These are phyloP conservation scores for Hypoxylon sp. DNA, from an alignment of 2,329 filamentous ascomycete genomes.

Conservation along the genomic window DNA sequence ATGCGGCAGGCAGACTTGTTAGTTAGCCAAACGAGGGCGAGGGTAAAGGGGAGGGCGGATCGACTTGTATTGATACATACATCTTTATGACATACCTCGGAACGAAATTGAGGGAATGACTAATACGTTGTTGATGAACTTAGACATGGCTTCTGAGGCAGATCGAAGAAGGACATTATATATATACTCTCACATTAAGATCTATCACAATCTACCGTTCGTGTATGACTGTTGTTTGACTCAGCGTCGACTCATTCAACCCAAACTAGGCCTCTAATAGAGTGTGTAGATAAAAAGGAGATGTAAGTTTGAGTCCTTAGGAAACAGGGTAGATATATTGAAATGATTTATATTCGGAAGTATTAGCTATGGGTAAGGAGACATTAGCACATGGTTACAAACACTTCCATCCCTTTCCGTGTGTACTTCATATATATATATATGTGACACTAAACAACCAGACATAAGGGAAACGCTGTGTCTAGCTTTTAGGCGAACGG, in stretches of 20 bases:
- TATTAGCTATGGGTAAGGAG: no score
- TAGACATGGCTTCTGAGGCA: slow-evolving; percentile 27
- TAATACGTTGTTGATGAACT: slow-evolving; percentile 25
- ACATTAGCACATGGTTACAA: no score
- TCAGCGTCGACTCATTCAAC: not conserved
- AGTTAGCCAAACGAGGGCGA: not conserved
- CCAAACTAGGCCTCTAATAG: no score
- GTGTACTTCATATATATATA: no score
- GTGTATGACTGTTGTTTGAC: not conserved
- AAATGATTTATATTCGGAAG: no score
- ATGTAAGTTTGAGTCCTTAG: no score
- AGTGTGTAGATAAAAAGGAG: not conserved
- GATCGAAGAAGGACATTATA: slow-evolving; percentile 27
- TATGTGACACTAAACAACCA: no score
- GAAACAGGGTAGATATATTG: no score
- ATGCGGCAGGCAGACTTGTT: slow-evolving; percentile 2
- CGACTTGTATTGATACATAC: slow-evolving; percentile 23
- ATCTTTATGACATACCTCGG: slow-evolving; percentile 5
- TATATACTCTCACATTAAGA: slow-evolving; percentile 18
- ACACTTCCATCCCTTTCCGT: no score
- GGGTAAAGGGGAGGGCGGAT: not conserved
- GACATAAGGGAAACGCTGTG: no score
- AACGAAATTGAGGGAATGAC: slow-evolving; percentile 20
- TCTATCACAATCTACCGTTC: slow-evolving; percentile 5
- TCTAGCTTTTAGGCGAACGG: no score